A percentile compares a stretch with the other conserved stretches of the same genome.
phyloP scores from a whole-genome alignment of 495 filamentous ascomycete genomes.

The Penicillium argentinense region DNA sequence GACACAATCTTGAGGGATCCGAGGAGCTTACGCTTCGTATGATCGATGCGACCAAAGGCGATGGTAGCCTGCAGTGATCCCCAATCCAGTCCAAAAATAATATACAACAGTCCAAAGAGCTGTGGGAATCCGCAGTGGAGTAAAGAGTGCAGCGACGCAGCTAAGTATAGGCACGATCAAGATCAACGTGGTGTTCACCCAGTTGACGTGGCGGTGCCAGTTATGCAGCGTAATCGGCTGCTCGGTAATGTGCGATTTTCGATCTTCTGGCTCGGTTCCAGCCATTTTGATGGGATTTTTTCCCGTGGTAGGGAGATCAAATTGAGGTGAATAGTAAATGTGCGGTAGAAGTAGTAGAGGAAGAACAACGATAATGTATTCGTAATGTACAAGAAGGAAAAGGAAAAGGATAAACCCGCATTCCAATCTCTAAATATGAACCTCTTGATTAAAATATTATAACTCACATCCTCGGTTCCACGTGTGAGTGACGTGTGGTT shows the following conservation, averaged over 20 bases:
- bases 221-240: conserved; percentile 71
- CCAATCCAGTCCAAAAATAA: conserved; percentile 82
- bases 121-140: conserved; percentile 65
- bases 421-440: no score
- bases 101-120: conserved; percentile 73
- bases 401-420: no score
- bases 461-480: conserved; percentile 7
- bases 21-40: conserved; percentile 43
- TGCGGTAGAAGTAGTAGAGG: no score
- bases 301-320: no score
- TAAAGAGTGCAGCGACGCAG: conserved; percentile 69
- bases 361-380: no score
- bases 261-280: not conserved
- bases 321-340: no score
- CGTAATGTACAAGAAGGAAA: no score
- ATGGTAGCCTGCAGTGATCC: conserved; percentile 72
- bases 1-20: not conserved
- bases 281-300: conserved; percentile 13
- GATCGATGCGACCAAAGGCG: conserved; percentile 86
- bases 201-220: conserved; percentile 92
- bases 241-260: conserved; percentile 44
- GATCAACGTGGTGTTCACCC: conserved; percentile 81
- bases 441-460: not conserved
- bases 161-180: conserved; percentile 74
- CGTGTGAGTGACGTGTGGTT: conserved; percentile 4